Conservation (phyloP, 768 basidiomycete genomes). For the Podaxis pistillaris region DNA sequence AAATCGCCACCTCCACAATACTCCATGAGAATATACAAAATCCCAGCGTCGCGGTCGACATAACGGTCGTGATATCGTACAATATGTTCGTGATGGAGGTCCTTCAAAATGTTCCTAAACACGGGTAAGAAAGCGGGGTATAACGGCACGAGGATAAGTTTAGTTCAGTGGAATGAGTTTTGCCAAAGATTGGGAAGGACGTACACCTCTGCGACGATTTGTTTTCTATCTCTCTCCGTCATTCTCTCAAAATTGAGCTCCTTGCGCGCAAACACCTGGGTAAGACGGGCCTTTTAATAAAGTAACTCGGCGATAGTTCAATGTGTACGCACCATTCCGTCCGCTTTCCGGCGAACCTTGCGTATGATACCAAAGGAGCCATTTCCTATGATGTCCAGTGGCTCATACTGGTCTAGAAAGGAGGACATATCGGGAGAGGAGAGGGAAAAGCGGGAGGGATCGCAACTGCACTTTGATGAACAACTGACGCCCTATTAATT, state of each 20-base stretch:
- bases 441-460: slow-evolving; percentile 20
- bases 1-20: slow-evolving; percentile 98
- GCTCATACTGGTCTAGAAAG: slow-evolving; percentile 81
- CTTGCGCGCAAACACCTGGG: slow-evolving; percentile 84
- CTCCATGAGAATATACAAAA: slow-evolving; percentile 98
- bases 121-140: not conserved
- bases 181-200: slow-evolving; percentile 26
- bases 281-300: not conserved
- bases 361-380: slow-evolving; percentile 98
- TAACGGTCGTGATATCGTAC: slow-evolving; percentile 93
- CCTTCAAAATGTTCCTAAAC: slow-evolving; percentile 90
- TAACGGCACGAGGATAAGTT: slow-evolving; percentile 2
- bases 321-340: slow-evolving; percentile 65
- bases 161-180: not conserved
- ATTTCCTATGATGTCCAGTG: slow-evolving; percentile 91
- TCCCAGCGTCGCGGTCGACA: slow-evolving; percentile 86
- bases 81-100: slow-evolving; percentile 92
- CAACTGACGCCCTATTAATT: not conserved
- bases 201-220: slow-evolving; percentile 97
- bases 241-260: slow-evolving; percentile 98
- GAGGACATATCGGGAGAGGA: slow-evolving; percentile 18
- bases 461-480: not conserved
- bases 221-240: slow-evolving; percentile 93
- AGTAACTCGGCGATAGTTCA: not conserved
- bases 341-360: slow-evolving; percentile 83